Evolutionary conservation across 805 yeast genomes (phyloP).

Genomic region (Yarrowia sp.): DNA sequence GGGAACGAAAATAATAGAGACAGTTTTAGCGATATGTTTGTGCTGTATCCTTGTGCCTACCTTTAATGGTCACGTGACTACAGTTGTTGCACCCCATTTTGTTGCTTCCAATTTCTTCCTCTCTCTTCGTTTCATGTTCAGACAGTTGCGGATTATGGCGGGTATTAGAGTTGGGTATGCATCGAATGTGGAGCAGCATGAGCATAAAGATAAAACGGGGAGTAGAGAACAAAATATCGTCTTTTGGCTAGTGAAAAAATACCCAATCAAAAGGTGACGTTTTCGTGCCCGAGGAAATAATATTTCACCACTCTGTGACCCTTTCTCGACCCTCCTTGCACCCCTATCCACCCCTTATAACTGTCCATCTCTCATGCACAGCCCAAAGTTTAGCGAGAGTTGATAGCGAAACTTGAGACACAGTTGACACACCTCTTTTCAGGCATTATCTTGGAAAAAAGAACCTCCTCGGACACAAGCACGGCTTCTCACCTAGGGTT

Average conservation of each 20-base stretch:
- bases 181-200: conserved; percentile 25
- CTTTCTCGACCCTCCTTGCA: too few relatives aligned
- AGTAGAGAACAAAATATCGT: too few relatives aligned
- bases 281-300: too few relatives aligned
- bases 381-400: conserved; percentile 26
- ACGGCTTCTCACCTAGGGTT: too few relatives aligned
- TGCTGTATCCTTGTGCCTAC: too few relatives aligned
- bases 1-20: too few relatives aligned
- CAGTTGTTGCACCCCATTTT: neutral
- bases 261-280: too few relatives aligned
- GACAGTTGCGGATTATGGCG: conserved; percentile 14
- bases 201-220: neutral
- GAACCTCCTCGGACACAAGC: too few relatives aligned
- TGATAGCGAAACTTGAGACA: conserved; percentile 8
- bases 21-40: too few relatives aligned
- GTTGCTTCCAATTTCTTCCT: neutral
- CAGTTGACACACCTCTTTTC: neutral
- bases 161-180: conserved; percentile 31
- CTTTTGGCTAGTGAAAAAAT: too few relatives aligned
- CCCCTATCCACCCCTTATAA: neutral
- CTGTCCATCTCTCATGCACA: conserved; percentile 4
- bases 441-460: too few relatives aligned
- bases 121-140: neutral
- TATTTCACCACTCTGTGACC: too few relatives aligned
- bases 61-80: neutral